These are phyloP conservation scores for Wickerhamomyces queroliae DNA, from an alignment of 805 yeast genomes.

Conservation along the genomic window DNA sequence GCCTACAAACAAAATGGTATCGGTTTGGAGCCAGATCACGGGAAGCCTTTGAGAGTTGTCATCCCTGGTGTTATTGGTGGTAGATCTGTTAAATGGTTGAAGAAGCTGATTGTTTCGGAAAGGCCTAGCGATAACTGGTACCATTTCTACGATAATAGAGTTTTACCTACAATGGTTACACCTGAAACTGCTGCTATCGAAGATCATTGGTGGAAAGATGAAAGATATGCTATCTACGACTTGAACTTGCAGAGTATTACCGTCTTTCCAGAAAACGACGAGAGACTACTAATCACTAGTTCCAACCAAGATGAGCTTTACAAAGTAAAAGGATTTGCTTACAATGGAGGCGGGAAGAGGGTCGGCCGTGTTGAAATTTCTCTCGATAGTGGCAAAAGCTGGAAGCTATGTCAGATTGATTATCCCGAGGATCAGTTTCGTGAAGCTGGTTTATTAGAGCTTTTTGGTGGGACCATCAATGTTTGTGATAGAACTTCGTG, in stretches of 20 bases:
- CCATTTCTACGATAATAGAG: constrained; percentile 30
- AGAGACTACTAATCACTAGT: constrained; percentile 10
- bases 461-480: constrained; percentile 28
- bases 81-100: constrained; percentile 32
- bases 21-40: constrained; percentile 29
- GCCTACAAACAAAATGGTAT: constrained; percentile 32
- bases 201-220: constrained; percentile 32
- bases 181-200: constrained; percentile 27
- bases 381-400: constrained; percentile 25
- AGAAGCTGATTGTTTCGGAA: constrained; percentile 23
- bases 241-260: constrained; percentile 29
- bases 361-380: constrained; percentile 29
- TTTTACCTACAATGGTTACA: constrained; percentile 29
- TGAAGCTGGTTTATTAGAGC: constrained; percentile 23
- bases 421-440: constrained; percentile 29
- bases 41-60: constrained; percentile 28
- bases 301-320: constrained; percentile 10
- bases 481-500: constrained; percentile 27
- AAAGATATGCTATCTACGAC: constrained; percentile 30
- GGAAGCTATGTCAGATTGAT: constrained; percentile 25
- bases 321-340: constrained; percentile 27
- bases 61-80: constrained; percentile 36
- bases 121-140: constrained; percentile 30
- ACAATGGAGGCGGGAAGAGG: constrained; percentile 30
- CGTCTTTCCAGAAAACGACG: constrained; percentile 26